These are phyloP conservation scores for Obelidium mucronatum DNA, from an alignment of 192 early-diverging fungal genomes.

Conservation along the genomic window DNA sequence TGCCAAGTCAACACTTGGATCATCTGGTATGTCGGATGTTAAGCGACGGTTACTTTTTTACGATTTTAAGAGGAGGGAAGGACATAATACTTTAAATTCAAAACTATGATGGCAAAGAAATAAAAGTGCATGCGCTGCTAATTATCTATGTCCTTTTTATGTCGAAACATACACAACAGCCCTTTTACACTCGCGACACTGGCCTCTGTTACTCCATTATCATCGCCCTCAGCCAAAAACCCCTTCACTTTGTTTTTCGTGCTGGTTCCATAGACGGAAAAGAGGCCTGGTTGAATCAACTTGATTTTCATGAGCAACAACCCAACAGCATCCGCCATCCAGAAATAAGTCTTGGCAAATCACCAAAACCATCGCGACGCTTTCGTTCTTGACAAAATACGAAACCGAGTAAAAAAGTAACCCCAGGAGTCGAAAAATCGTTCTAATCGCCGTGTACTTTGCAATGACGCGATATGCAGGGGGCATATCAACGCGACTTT, in stretches of 20 bases:
- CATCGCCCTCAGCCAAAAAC: too few relatives aligned
- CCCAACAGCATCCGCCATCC: not conserved
- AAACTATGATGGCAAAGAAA: too few relatives aligned
- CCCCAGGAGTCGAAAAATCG: not conserved
- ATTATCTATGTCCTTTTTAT: too few relatives aligned
- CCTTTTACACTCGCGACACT: too few relatives aligned
- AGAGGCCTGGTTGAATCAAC: not conserved
- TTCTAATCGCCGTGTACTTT: not conserved
- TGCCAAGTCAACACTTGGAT: too few relatives aligned
- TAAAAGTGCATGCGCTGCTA: too few relatives aligned
- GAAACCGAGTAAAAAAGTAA: not conserved
- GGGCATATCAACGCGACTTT: not conserved
- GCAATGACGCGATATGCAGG: not conserved
- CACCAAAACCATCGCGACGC: not conserved
- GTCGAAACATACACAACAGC: too few relatives aligned
- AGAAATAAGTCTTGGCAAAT: not conserved
- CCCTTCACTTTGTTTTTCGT: not conserved
- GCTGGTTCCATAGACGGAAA: not conserved
- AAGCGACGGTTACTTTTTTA: too few relatives aligned
- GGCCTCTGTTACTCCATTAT: too few relatives aligned
- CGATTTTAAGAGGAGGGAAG: too few relatives aligned
- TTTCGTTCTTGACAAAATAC: not conserved
- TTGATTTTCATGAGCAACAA: conserved; percentile 2
- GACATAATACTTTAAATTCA: too few relatives aligned
- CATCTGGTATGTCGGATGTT: too few relatives aligned